Conservation (phyloP, 1,284 basidiomycete genomes). For the Ceratobasidium sp. region DNA sequence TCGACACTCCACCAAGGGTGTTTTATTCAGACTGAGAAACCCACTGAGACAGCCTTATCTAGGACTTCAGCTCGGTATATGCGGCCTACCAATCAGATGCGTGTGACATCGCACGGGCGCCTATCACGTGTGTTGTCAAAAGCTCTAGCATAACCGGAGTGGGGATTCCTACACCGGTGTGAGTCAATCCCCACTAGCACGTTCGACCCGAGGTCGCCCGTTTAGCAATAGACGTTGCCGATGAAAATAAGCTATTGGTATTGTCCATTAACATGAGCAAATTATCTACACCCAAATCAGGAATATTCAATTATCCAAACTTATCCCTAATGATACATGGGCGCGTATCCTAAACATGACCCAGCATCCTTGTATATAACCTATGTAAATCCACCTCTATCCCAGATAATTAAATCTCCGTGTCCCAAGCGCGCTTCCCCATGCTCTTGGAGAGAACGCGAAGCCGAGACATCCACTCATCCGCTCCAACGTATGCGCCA, state of each 20-base stretch:
- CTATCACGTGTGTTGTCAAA: slow-evolving; percentile 29
- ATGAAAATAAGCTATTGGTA: too few species aligned
- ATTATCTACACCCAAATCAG: not conserved
- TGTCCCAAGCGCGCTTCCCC: slow-evolving; percentile 30
- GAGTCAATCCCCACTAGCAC: not conserved
- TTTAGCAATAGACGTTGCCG: not conserved
- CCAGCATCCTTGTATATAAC: too few species aligned
- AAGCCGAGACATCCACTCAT: slow-evolving; percentile 87
- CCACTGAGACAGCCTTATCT: slow-evolving; percentile 1
- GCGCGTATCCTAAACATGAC: not conserved
- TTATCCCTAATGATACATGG: not conserved
- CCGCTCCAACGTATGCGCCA: slow-evolving; percentile 93
- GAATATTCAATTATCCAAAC: slow-evolving; percentile 1
- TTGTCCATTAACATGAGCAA: not conserved
- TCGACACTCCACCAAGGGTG: not conserved
- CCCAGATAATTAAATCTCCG: slow-evolving; percentile 1
- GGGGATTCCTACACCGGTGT: not conserved
- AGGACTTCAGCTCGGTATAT: slow-evolving; percentile 10
- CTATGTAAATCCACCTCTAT: too few species aligned
- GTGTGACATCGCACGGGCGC: slow-evolving; percentile 22
- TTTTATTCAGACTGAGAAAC: slow-evolving; percentile 22
- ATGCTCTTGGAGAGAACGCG: slow-evolving; percentile 70
- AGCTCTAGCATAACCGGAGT: not conserved
- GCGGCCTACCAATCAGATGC: slow-evolving; percentile 32
- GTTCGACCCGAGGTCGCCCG: slow-evolving; percentile 7